Percentiles rank a stretch among this genome's conserved stretches.
Conservation (phyloP, 176 grass and related monocot genomes). For the Hordeum vulgare region MorexV3_pseudomolecules_assembly NC_058520.1:72515334-72515833, state of each 20-base stretch:
- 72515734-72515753: background rate
- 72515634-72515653: slow-evolving; percentile 27
- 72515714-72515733: background rate
- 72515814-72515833: background rate
- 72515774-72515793: background rate
- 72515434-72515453: slow-evolving; percentile 16
- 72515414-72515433: slow-evolving; percentile 22
- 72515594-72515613: background rate
- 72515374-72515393: slow-evolving; percentile 8
- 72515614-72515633: slow-evolving; percentile 30
- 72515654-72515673: slow-evolving; percentile 32
- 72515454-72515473: slow-evolving; percentile 9
- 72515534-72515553: slow-evolving; percentile 27
- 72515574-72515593: slow-evolving; percentile 19
- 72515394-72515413: background rate
- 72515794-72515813: background rate
- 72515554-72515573: slow-evolving; percentile 22
- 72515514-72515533: background rate
- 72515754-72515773: background rate
- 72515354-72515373: slow-evolving; percentile 14
- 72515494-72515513: background rate
- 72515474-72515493: slow-evolving; percentile 6
- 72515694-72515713: background rate
- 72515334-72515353: slow-evolving; percentile 16
- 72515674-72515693: slow-evolving; percentile 22